phyloP scores from a whole-genome alignment of 1,139 yeast genomes.

The Geotrichum candidum region DNA sequence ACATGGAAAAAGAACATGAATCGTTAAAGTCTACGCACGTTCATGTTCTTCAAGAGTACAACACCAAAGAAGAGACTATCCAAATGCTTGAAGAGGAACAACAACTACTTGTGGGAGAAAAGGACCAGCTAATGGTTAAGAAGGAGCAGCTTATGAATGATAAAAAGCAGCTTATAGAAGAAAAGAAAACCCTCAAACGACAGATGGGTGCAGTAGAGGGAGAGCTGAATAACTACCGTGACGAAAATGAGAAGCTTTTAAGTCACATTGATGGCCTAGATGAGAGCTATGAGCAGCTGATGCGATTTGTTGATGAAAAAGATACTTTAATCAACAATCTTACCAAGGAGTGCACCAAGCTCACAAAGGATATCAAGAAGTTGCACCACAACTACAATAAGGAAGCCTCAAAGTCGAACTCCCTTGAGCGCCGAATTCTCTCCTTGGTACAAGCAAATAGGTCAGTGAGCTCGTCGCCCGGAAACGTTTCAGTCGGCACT shows the following conservation, averaged over 20 bases:
- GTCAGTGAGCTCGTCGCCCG: not conserved
- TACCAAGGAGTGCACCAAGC: not conserved
- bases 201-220: not conserved
- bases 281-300: not conserved
- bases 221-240: not conserved
- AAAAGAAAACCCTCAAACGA: not conserved
- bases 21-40: too few relatives aligned
- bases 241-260: not conserved
- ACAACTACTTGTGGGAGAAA: not conserved
- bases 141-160: slow-evolving; percentile 1
- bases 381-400: slow-evolving; percentile 2
- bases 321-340: not conserved
- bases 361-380: slow-evolving; percentile 3
- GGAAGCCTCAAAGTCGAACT: slow-evolving; percentile 1
- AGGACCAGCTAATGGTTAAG: not conserved
- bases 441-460: slow-evolving; percentile 6
- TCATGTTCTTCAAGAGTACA: not conserved
- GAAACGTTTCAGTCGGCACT: slow-evolving; percentile 1
- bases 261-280: not conserved
- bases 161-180: not conserved
- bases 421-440: not conserved
- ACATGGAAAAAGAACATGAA: not conserved
- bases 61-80: not conserved
- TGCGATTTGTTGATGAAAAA: slow-evolving; percentile 1
- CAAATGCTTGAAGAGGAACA: slow-evolving; percentile 1